Conservation (phyloP, 1,284 basidiomycete species). For the Leccinum cinnamomeum region DNA sequence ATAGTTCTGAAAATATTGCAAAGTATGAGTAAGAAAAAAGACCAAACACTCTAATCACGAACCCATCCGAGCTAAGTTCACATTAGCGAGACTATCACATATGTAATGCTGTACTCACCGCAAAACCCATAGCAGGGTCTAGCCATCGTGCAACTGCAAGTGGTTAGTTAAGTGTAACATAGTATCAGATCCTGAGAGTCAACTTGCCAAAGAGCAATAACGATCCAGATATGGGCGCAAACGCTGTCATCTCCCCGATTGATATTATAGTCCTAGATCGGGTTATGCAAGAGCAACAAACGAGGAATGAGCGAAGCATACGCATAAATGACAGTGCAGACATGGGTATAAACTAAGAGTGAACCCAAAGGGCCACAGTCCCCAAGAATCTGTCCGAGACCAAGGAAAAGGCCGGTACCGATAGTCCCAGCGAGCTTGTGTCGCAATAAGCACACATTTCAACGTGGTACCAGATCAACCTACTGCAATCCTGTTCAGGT, state of each 20-base stretch:
- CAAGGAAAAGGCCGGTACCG: slow-evolving; percentile 81
- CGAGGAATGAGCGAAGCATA: slow-evolving; percentile 32
- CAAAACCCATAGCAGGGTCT: slow-evolving; percentile 75
- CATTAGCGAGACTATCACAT: neutral
- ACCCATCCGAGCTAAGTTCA: slow-evolving; percentile 48
- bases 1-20: slow-evolving; percentile 20
- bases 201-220: slow-evolving; percentile 62
- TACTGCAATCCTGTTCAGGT: slow-evolving; percentile 54
- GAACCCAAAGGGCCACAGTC: slow-evolving; percentile 61
- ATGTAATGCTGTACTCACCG: slow-evolving; percentile 35
- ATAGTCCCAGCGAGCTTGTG: slow-evolving; percentile 68
- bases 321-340: slow-evolving; percentile 64
- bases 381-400: slow-evolving; percentile 63
- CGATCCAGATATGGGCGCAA: slow-evolving; percentile 72
- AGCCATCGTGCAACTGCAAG: slow-evolving; percentile 63
- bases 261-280: slow-evolving; percentile 56
- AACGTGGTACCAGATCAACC: slow-evolving; percentile 22
- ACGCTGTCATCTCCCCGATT: slow-evolving; percentile 70
- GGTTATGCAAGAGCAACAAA: neutral
- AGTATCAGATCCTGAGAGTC: neutral
- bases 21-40: slow-evolving; percentile 7
- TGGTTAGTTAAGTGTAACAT: neutral
- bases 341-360: slow-evolving; percentile 58
- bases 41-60: slow-evolving; percentile 17
- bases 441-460: slow-evolving; percentile 3